phyloP scores from a whole-genome alignment of 1,284 basidiomycete species.

The Trichosporon inkin region DNA sequence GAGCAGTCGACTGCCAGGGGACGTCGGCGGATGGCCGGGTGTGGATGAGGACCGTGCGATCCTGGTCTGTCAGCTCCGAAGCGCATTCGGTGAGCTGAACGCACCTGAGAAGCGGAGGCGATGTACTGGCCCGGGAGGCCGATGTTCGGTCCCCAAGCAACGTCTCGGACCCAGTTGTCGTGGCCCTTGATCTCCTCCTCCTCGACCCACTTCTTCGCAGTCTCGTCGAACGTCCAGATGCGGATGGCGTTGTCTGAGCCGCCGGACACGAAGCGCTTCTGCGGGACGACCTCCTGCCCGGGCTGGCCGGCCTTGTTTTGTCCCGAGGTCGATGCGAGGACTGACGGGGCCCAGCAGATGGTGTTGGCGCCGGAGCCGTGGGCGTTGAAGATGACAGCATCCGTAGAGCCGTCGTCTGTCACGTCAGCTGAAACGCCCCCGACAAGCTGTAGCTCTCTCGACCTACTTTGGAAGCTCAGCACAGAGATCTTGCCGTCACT shows the following conservation, averaged over 20 bases:
- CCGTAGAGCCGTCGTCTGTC: conserved; percentile 92
- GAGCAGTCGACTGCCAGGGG: conserved; percentile 77
- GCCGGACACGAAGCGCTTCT: conserved; percentile 86
- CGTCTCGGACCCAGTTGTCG: conserved; percentile 95
- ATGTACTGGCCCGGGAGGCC: conserved; percentile 92
- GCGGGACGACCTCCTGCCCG: conserved; percentile 18
- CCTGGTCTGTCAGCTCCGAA: conserved; percentile 52
- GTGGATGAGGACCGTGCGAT: conserved; percentile 92
- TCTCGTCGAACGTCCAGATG: conserved; percentile 72
- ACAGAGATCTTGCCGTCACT: conserved; percentile 97
- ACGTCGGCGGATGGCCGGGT: conserved; percentile 74
- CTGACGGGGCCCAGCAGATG: conserved; percentile 96
- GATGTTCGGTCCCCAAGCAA: conserved; percentile 96
- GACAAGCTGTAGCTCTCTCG: background rate
- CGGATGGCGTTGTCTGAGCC: conserved; percentile 95
- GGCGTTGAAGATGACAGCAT: conserved; percentile 89
- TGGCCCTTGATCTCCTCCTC: conserved; percentile 87
- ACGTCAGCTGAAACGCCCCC: background rate
- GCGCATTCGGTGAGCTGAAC: conserved; percentile 23
- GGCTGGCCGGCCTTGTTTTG: conserved; percentile 15
- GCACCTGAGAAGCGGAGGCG: conserved; percentile 85
- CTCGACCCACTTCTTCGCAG: conserved; percentile 68
- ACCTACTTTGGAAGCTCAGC: conserved; percentile 89
- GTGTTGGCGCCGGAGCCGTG: conserved; percentile 97
- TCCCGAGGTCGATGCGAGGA: conserved; percentile 44